A percentile compares a stretch with the other conserved stretches of the same genome.
phyloP scores from a whole-genome alignment of 2,329 filamentous ascomycete species.

The Alternaria novae-zelandiae region DNA sequence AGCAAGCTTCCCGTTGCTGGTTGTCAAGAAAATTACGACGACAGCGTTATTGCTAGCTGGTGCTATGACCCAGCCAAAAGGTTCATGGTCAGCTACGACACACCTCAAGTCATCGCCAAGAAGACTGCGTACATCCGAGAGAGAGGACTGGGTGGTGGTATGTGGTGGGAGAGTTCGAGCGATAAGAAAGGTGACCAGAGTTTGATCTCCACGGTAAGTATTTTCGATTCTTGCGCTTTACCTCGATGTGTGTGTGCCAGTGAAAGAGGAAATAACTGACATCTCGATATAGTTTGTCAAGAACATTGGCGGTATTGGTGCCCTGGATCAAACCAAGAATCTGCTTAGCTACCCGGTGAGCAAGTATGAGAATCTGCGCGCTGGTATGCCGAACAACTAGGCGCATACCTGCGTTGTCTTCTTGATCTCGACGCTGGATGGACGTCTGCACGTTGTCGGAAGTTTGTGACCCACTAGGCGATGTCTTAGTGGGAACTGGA shows the following conservation, averaged over 20 bases:
- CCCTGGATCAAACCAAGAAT: conserved; percentile 63
- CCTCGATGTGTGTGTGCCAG: too few species aligned
- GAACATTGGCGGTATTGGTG: conserved; percentile 60
- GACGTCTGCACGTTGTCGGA: neutral
- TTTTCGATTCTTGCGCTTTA: too few species aligned
- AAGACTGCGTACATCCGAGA: conserved; percentile 37
- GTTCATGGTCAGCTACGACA: conserved; percentile 44
- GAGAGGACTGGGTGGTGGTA: conserved; percentile 43
- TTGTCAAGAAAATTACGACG: conserved; percentile 29
- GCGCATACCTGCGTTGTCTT: neutral
- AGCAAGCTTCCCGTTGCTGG: conserved; percentile 42
- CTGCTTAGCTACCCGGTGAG: conserved; percentile 68
- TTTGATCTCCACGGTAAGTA: conserved; percentile 40
- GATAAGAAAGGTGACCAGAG: conserved; percentile 42
- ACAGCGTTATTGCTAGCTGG: conserved; percentile 33
- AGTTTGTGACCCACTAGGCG: neutral
- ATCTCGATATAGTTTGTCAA: conserved; percentile 52
- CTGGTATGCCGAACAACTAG: conserved; percentile 30
- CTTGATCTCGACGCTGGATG: neutral
- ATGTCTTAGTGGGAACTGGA: neutral
- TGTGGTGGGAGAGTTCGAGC: conserved; percentile 48
- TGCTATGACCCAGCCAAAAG: conserved; percentile 35
- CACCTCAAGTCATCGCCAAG: conserved; percentile 36
- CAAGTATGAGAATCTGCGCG: conserved; percentile 72
- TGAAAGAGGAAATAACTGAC: conserved; percentile 6